These are phyloP conservation scores for Euphrasia confusa DNA, from an alignment of 257 asterid species.

Conservation along the genomic window DNA sequence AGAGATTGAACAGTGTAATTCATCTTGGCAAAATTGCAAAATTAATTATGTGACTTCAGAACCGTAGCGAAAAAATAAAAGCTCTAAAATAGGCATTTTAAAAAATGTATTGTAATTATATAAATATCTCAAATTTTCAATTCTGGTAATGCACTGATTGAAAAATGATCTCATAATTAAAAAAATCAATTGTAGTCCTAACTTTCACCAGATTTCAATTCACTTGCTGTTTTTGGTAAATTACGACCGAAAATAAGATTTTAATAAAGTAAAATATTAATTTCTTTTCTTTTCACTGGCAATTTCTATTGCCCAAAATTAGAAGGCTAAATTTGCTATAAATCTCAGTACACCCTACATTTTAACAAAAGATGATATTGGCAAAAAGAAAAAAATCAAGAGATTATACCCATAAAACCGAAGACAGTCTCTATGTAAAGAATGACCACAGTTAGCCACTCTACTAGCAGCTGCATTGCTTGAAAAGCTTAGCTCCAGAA, in stretches of 20 bases:
- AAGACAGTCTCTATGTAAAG: slow-evolving; percentile 89
- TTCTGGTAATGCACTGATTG: background rate
- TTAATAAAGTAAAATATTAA: background rate
- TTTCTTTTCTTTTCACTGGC: background rate
- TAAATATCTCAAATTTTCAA: background rate
- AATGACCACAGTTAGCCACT: slow-evolving; percentile 97
- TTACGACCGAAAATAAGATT: background rate
- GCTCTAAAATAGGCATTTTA: background rate
- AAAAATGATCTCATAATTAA: background rate
- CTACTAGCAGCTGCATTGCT: slow-evolving; percentile 98
- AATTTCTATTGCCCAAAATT: background rate
- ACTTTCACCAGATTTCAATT: background rate
- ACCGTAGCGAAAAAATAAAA: background rate
- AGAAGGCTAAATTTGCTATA: background rate
- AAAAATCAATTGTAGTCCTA: background rate
- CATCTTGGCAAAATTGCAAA: background rate
- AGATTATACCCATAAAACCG: slow-evolving; percentile 83
- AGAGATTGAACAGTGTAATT: background rate
- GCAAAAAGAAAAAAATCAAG: slow-evolving; percentile 14
- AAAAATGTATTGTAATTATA: background rate
- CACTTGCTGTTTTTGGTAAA: background rate
- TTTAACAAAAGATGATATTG: background rate
- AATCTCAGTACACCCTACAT: background rate
- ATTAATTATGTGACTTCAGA: background rate
- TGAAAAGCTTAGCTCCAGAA: slow-evolving; percentile 96